Conservation (phyloP, 2,329 filamentous ascomycete species). For the Aspergillus ochraceus region DNA sequence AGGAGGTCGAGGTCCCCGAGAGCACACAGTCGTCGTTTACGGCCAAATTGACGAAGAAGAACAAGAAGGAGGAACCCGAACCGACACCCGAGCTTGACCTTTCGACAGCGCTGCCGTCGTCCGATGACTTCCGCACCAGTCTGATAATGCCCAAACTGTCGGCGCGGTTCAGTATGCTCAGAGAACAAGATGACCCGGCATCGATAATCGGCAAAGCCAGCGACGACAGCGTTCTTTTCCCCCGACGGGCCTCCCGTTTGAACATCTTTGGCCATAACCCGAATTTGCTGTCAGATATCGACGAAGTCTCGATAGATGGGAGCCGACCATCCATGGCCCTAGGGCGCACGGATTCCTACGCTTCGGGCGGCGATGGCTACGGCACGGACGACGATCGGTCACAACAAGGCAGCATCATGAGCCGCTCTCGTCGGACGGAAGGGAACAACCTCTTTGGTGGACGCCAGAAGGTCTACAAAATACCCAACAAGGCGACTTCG, state of each 20-base stretch:
- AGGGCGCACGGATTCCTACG: conserved; percentile 65
- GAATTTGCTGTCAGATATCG: conserved; percentile 73
- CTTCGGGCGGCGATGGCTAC: conserved; percentile 59
- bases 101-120: conserved; percentile 70
- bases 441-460: conserved; percentile 94
- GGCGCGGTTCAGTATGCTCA: conserved; percentile 92
- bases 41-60: conserved; percentile 49
- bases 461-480: conserved; percentile 91
- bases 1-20: conserved; percentile 21
- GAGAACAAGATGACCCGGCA: conserved; percentile 88
- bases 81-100: conserved; percentile 67
- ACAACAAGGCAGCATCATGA: conserved; percentile 73
- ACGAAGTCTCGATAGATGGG: conserved; percentile 77
- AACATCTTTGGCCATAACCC: conserved; percentile 67
- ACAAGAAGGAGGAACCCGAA: conserved; percentile 50
- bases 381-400: conserved; percentile 65
- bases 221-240: conserved; percentile 87
- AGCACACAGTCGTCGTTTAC: conserved; percentile 44
- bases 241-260: conserved; percentile 76
- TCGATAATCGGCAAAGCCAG: conserved; percentile 90
- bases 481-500: conserved; percentile 54
- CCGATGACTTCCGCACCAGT: conserved; percentile 91
- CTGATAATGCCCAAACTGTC: conserved; percentile 93
- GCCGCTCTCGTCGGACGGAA: conserved; percentile 75
- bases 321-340: conserved; percentile 58